These are phyloP conservation scores for Cystofilobasidium capitatum DNA, from an alignment of 768 basidiomycete genomes.

Conservation along the genomic window DNA sequence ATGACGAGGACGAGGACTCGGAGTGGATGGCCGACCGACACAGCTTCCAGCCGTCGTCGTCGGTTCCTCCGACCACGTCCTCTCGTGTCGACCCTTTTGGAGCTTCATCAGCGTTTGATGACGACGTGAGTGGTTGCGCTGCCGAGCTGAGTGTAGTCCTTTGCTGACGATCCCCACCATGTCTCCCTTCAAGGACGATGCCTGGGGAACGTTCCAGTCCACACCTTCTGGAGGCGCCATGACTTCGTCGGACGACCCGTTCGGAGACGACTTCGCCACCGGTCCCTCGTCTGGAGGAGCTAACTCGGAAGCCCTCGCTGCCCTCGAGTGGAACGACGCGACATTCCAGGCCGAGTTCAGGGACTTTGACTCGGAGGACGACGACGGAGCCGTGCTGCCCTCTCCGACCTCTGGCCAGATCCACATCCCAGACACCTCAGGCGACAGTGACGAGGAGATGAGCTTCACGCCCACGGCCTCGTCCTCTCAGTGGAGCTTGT, in stretches of 20 bases:
- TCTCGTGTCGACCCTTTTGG: neutral
- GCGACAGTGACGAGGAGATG: constrained; percentile 26
- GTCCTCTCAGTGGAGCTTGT: neutral
- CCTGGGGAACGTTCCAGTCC: constrained; percentile 37
- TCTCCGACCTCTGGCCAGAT: neutral
- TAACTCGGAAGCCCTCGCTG: constrained; percentile 32
- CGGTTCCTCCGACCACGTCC: neutral
- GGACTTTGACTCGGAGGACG: constrained; percentile 28
- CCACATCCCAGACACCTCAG: constrained; percentile 24
- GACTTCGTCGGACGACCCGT: constrained; percentile 32
- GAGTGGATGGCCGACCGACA: constrained; percentile 27
- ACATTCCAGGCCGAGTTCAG: constrained; percentile 33
- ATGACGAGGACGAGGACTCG: constrained; percentile 31
- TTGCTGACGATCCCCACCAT: neutral
- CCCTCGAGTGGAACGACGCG: constrained; percentile 37
- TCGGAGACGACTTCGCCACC: constrained; percentile 35
- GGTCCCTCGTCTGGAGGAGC: constrained; percentile 2
- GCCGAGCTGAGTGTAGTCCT: neutral
- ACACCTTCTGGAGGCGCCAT: constrained; percentile 28
- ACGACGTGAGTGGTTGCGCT: constrained; percentile 30
- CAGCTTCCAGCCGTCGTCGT: neutral
- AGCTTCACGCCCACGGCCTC: neutral
- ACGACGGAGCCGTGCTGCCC: constrained; percentile 17
- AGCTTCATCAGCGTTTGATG: constrained; percentile 11
- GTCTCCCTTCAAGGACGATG: constrained; percentile 32